phyloP scores from a whole-genome alignment of 441 rosid genomes.

The Brassica balearica region DNA sequence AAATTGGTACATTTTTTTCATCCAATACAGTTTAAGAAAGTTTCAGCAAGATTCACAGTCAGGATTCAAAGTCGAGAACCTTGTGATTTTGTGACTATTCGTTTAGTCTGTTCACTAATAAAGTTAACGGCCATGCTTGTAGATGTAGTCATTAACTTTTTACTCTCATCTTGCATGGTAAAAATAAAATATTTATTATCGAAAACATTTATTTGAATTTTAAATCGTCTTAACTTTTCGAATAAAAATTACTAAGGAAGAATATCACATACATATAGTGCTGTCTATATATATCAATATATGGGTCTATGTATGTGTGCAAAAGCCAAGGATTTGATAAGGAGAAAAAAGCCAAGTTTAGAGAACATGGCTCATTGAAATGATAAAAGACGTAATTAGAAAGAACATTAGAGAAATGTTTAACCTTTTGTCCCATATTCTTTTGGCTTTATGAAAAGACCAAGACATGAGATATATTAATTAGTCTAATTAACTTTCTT shows the following conservation, averaged over 20 bases:
- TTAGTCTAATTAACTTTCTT: not conserved
- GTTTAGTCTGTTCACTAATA: not conserved
- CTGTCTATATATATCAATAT: not conserved
- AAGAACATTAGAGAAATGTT: constrained; percentile 10
- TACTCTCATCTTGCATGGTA: not conserved
- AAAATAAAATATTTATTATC: not conserved
- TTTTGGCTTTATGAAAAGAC: constrained; percentile 37
- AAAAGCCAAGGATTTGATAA: constrained; percentile 17
- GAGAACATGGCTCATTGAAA: constrained; percentile 39
- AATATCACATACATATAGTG: not conserved
- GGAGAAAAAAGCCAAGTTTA: constrained; percentile 24
- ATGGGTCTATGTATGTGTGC: not conserved
- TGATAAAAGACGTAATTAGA: constrained; percentile 31
- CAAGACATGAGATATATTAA: constrained; percentile 4
- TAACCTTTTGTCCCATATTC: constrained; percentile 17
- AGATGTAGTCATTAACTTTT: not conserved
- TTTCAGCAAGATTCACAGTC: not conserved
- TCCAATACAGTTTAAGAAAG: not conserved
- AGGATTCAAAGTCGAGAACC: constrained; percentile 15
- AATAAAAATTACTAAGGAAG: not conserved
- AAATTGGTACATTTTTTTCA: not conserved
- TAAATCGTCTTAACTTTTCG: not conserved
- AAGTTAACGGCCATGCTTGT: not conserved
- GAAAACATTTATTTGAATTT: not conserved
- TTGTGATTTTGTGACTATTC: not conserved